A percentile compares a stretch with the other conserved stretches of the same genome.
phyloP scores from a whole-genome alignment of 2,329 filamentous ascomycete genomes.

The Cercospora sp. region DNA sequence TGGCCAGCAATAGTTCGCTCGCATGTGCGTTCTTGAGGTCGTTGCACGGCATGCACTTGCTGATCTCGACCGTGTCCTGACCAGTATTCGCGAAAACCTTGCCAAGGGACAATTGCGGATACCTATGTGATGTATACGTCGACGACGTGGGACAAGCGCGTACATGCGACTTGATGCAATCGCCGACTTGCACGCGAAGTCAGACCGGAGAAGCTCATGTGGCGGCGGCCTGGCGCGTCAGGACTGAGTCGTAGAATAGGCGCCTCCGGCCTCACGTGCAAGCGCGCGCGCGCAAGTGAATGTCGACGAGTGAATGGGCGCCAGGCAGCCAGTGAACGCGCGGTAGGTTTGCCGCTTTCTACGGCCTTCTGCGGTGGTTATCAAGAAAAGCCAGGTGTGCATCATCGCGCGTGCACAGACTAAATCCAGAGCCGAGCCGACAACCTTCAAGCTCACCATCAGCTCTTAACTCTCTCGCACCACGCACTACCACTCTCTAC shows the following conservation, averaged over 20 bases:
- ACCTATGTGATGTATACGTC: neutral
- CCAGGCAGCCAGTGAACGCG: conserved; percentile 2
- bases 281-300: conserved; percentile 8
- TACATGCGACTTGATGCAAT: neutral
- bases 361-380: conserved; percentile 5
- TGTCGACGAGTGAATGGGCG: neutral
- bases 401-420: conserved; percentile 1
- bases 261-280: neutral
- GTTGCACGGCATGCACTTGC: neutral
- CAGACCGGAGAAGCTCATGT: neutral
- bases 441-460: conserved; percentile 9
- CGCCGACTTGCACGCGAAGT: conserved; percentile 3
- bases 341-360: conserved; percentile 5
- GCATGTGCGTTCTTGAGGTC: neutral
- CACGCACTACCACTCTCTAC: conserved; percentile 9
- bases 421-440: conserved; percentile 5
- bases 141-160: conserved; percentile 6
- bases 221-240: neutral
- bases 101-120: conserved; percentile 1
- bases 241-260: neutral
- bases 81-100: neutral
- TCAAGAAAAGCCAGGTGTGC: conserved; percentile 6
- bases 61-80: neutral
- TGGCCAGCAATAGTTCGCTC: neutral
- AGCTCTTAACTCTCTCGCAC: conserved; percentile 1